Conservation (phyloP, 73 alveolate genomes). For the Symbiodinium pilosum region DNA sequence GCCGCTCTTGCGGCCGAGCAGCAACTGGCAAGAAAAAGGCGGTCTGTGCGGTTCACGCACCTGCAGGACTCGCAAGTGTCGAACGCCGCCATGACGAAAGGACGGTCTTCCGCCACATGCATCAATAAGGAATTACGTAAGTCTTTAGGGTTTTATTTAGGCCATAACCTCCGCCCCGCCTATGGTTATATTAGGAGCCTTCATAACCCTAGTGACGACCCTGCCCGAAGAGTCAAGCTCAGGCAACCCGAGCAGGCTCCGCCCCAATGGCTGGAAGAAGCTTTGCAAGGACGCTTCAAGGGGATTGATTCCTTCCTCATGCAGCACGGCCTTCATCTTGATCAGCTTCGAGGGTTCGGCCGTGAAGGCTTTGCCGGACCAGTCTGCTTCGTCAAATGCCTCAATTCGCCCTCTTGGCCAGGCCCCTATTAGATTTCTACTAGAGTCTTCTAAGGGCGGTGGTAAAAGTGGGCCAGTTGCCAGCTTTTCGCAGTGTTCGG, state of each 20-base stretch:
- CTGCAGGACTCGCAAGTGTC: slow-evolving; percentile 20
- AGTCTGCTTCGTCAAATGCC: neutral
- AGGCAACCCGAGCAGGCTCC: neutral
- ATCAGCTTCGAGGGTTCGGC: neutral
- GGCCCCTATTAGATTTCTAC: too few relatives aligned
- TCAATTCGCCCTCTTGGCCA: too few relatives aligned
- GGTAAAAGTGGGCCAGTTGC: neutral
- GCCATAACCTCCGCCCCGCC: neutral
- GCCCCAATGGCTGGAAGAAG: neutral
- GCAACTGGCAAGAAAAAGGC: neutral
- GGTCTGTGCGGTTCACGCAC: neutral
- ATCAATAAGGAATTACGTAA: neutral
- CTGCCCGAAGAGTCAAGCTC: neutral
- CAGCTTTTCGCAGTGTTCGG: too few relatives aligned
- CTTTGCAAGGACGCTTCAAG: neutral
- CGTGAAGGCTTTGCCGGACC: neutral
- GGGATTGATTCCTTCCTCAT: neutral
- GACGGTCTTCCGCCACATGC: neutral
- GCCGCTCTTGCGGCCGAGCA: neutral
- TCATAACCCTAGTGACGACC: neutral
- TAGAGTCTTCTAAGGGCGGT: neutral
- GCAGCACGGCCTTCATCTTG: too few relatives aligned
- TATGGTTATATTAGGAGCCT: neutral
- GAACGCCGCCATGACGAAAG: neutral
- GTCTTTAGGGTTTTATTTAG: neutral